A percentile compares a stretch with the other conserved stretches of the same genome.
Evolutionary conservation across 257 asterid species (phyloP).

Genomic region (Solanum gracilifrons): DNA sequence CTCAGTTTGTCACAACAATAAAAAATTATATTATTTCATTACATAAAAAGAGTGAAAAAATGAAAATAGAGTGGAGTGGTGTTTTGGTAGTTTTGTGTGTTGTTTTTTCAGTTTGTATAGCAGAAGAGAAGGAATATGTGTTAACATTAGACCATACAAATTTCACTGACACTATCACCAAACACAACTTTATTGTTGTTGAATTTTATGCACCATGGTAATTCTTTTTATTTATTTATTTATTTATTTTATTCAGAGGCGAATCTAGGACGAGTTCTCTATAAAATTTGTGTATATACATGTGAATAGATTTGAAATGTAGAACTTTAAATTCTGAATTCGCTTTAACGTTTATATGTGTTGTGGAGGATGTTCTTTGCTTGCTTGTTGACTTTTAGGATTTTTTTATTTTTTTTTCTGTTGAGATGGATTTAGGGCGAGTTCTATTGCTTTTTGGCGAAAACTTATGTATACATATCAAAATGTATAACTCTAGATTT

Average conservation of each 20-base stretch:
- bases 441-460: not conserved
- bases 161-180: conserved; percentile 37
- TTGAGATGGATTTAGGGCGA: not conserved
- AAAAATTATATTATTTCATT: not conserved
- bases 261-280: not conserved
- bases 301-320: not conserved
- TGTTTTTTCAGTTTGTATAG: conserved; percentile 17
- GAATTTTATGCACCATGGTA: conserved; percentile 85
- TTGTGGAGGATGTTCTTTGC: not conserved
- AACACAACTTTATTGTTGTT: conserved; percentile 56
- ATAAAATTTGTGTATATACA: not conserved
- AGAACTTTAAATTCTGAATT: not conserved
- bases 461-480: not conserved
- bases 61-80: conserved; percentile 3
- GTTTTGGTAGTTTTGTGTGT: conserved; percentile 10
- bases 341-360: not conserved
- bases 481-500: not conserved
- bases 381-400: not conserved
- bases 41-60: not conserved
- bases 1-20: not conserved
- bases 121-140: conserved; percentile 41
- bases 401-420: no score
- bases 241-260: not conserved
- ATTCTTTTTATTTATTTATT: not conserved
- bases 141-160: conserved; percentile 58